These are phyloP conservation scores for Camelina laxa DNA, from an alignment of 345 rosid species.

Conservation along the genomic window DNA sequence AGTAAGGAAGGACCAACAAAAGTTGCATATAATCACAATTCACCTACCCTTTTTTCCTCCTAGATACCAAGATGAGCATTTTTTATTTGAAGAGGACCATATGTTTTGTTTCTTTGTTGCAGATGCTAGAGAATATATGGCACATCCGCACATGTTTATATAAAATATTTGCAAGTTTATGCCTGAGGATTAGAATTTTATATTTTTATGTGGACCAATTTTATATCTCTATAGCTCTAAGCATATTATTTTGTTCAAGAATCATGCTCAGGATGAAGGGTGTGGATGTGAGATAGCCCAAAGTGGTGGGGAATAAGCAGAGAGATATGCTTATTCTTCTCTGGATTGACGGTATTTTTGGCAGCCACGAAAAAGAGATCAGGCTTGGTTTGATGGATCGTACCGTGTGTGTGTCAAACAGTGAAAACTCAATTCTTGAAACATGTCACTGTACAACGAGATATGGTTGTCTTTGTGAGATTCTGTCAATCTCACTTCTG, in stretches of 20 bases:
- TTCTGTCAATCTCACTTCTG: constrained; percentile 41
- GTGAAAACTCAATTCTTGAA: constrained; percentile 26
- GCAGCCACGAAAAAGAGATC: constrained; percentile 21
- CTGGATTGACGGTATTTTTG: constrained; percentile 30
- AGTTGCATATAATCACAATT: constrained; percentile 22
- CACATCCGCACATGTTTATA: constrained; percentile 33
- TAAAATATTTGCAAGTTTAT: constrained; percentile 9
- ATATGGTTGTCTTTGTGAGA: constrained; percentile 40
- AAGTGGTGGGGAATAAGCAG: constrained; percentile 39
- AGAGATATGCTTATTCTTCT: constrained; percentile 45
- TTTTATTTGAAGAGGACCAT: constrained; percentile 33
- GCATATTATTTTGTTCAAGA: constrained; percentile 36
- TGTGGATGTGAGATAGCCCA: constrained; percentile 34
- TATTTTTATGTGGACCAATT: constrained; percentile 35
- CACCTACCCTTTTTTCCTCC: constrained; percentile 36
- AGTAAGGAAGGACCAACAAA: constrained; percentile 18
- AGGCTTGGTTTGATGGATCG: constrained; percentile 14
- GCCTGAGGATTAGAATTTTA: constrained; percentile 27
- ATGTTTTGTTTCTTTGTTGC: constrained; percentile 27
- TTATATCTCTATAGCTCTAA: not conserved
- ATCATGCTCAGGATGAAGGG: constrained; percentile 37
- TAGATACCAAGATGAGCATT: constrained; percentile 41
- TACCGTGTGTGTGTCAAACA: constrained; percentile 4
- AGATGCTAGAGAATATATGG: constrained; percentile 39
- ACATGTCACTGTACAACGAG: constrained; percentile 39